Conservation (phyloP, 192 early-diverging fungal genomes). For the Mortierella alpina region DNA sequence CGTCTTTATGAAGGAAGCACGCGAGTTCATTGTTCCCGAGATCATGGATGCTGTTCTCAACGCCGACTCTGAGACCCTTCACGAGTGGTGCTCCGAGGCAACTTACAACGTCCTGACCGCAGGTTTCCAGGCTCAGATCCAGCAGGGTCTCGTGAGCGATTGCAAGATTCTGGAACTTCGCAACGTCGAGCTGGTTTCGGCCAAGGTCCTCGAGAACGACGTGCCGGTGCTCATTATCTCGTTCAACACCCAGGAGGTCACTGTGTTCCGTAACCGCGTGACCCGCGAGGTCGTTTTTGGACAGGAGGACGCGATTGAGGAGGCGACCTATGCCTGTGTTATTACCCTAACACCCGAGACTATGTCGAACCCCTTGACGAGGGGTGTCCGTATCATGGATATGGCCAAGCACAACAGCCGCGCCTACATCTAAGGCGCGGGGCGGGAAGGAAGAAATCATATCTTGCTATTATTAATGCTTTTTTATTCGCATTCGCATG, state of each 20-base stretch:
- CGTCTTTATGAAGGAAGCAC: constrained; percentile 89
- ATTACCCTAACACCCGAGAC: constrained; percentile 90
- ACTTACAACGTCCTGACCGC: constrained; percentile 86
- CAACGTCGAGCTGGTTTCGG: constrained; percentile 88
- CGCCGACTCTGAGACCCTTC: constrained; percentile 83
- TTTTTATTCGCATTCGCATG: constrained; percentile 32
- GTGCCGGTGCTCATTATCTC: constrained; percentile 89
- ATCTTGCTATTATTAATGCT: background rate
- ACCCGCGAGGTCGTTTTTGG: constrained; percentile 91
- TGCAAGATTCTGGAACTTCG: constrained; percentile 95
- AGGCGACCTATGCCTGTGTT: constrained; percentile 87
- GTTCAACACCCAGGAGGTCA: constrained; percentile 95
- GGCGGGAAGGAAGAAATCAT: too few species aligned
- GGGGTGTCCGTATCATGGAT: constrained; percentile 94
- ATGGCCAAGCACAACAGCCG: constrained; percentile 77
- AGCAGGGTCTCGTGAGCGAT: constrained; percentile 91
- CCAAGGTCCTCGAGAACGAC: constrained; percentile 93
- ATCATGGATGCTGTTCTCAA: constrained; percentile 95
- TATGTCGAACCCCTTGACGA: constrained; percentile 83
- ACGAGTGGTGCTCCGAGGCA: constrained; percentile 95
- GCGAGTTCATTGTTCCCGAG: constrained; percentile 94
- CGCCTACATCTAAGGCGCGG: constrained; percentile 39
- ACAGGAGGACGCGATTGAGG: constrained; percentile 89
- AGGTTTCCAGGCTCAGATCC: constrained; percentile 83
- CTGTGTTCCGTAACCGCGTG: constrained; percentile 87